Evolutionary conservation across 352 stramenopile genomes (phyloP).

Genomic region (Globisporangium paddicum): DNA sequence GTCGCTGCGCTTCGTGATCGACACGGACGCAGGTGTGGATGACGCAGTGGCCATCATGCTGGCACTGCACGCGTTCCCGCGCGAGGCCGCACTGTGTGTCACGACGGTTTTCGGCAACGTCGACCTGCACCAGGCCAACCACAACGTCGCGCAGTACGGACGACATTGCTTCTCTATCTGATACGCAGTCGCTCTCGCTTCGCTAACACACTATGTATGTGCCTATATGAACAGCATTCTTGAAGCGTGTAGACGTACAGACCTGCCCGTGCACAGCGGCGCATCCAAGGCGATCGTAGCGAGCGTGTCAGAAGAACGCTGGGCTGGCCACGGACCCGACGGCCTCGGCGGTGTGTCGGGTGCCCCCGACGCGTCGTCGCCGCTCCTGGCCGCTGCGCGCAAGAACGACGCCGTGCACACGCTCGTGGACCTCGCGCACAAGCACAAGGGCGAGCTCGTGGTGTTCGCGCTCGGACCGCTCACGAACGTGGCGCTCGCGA

Average conservation of each 20-base stretch:
- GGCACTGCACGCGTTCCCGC: slow-evolving; percentile 56
- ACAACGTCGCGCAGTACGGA: slow-evolving; percentile 77
- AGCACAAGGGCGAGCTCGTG: slow-evolving; percentile 62
- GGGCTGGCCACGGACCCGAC: slow-evolving; percentile 68
- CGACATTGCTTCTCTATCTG: not conserved
- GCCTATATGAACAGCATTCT: slow-evolving; percentile 41
- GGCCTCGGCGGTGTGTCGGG: slow-evolving; percentile 58
- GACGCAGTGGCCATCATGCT: slow-evolving; percentile 74
- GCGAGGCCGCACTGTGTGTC: slow-evolving; percentile 51
- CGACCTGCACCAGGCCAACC: slow-evolving; percentile 70
- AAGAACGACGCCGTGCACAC: slow-evolving; percentile 66
- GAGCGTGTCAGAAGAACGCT: slow-evolving; percentile 58
- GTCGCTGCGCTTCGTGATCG: slow-evolving; percentile 62
- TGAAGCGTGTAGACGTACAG: slow-evolving; percentile 35
- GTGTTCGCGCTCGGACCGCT: slow-evolving; percentile 70
- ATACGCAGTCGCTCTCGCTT: not conserved
- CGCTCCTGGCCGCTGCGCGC: slow-evolving; percentile 24
- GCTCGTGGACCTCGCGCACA: slow-evolving; percentile 52
- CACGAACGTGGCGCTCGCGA: slow-evolving; percentile 76
- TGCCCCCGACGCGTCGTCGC: not conserved
- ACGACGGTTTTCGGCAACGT: slow-evolving; percentile 86
- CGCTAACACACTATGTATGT: not conserved
- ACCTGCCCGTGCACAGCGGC: slow-evolving; percentile 60
- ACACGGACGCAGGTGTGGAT: slow-evolving; percentile 80
- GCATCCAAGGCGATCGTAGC: slow-evolving; percentile 58